Base-by-base conservation (phyloP, 306 rosid genomes). In the Rubus parviflorus region DNA sequence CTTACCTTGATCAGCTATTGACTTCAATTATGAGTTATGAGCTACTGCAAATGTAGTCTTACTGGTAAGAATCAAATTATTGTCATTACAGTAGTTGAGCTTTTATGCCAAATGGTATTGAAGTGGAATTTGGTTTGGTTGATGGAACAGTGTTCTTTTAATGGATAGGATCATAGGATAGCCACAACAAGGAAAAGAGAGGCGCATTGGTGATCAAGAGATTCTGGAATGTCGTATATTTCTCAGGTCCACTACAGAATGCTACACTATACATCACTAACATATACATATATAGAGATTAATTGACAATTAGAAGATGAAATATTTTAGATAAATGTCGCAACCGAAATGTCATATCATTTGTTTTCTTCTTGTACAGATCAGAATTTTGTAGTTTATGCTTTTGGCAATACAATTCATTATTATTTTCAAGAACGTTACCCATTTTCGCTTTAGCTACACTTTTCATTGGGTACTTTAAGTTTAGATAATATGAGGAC, bases 1-100 rank as follows among this genome's bases (percentile, higher is more conserved):
- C 47, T 69, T 60, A 48, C 23, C 72, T 74, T 85, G 77, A 67
- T 80, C 92, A 93, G 97, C 61, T 76, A 82, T 83, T 82, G 92
- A 56, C 71, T 25, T 77, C 69, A 2, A 53, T 53, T 19, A 53
- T 53, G 60, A 53, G 69, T 38, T 75, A 88, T 52, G 85, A 83
- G 77, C 76, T 80, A 69, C 77, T 81, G 77, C 88, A 81, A 73
- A 70, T 79, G 92, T 84, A 88, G 83, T 90, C 73, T 83, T 53
- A 53, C 23, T 19, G 60, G 60, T 53, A 53, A 53, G 60, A 53
- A 53, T 19, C 60, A 11, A 53, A 53, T 53, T 11, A 53, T 53
- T 19, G 25, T 23, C 60, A 7, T n/a, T 19, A 6, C 2, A 53
- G 8, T 17, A 53, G 60, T 53, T 30, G 19, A 53, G 60, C 60